Evolutionary conservation across 768 basidiomycete species (phyloP).

Genomic region (Multifurca ochricompacta): DNA sequence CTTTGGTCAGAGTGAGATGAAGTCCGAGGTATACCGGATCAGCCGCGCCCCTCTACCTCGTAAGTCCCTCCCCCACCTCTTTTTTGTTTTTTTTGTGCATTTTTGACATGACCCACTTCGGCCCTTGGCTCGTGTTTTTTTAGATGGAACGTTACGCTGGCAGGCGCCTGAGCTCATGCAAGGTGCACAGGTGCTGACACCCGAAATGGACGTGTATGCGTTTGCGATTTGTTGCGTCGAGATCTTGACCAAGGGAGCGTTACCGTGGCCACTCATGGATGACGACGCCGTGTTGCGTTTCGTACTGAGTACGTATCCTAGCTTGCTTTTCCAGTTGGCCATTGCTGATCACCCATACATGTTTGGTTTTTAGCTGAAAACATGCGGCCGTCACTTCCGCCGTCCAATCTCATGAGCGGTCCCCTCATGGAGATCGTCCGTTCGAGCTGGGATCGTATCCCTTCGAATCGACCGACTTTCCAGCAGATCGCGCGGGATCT

Average conservation of each 20-base stretch:
- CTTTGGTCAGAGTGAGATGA: constrained; percentile 79
- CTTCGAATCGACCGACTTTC: constrained; percentile 47
- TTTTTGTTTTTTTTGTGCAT: background rate
- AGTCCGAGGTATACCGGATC: constrained; percentile 56
- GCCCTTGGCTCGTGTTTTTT: too few relatives aligned
- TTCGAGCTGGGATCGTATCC: constrained; percentile 50
- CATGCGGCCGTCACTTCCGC: constrained; percentile 31
- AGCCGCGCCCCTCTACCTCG: constrained; percentile 38
- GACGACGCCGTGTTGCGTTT: constrained; percentile 44
- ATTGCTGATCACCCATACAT: constrained; percentile 15
- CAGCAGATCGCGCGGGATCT: constrained; percentile 39
- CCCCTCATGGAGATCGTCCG: constrained; percentile 39
- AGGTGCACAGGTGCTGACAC: constrained; percentile 40
- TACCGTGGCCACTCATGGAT: constrained; percentile 48
- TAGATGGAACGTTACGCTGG: constrained; percentile 57
- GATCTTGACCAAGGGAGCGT: constrained; percentile 51
- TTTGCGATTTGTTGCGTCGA: constrained; percentile 61
- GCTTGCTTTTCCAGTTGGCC: background rate
- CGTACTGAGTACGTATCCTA: constrained; percentile 36
- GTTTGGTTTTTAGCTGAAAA: constrained; percentile 22
- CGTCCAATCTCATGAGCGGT: constrained; percentile 29
- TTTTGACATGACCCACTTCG: background rate
- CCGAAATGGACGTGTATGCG: constrained; percentile 58
- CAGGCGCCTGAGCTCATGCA: constrained; percentile 59
- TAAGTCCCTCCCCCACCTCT: constrained; percentile 20